These are phyloP conservation scores for Excoecaria agallocha DNA, from an alignment of 345 rosid species.

Conservation along the genomic window DNA sequence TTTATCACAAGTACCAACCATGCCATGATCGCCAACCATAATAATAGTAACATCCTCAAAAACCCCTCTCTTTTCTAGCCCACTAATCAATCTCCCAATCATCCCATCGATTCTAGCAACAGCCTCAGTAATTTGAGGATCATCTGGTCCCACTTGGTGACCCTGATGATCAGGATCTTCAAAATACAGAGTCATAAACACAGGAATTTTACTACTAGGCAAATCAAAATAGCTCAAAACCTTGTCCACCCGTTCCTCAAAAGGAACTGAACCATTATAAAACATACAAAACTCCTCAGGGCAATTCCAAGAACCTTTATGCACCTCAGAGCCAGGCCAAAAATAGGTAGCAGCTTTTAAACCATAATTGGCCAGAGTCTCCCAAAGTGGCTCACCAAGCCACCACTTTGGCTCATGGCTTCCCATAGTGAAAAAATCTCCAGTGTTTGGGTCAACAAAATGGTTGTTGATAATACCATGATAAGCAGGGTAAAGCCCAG, in stretches of 20 bases:
- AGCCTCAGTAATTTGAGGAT: conserved; percentile 77
- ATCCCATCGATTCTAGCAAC: conserved; percentile 63
- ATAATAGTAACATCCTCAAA: conserved; percentile 82
- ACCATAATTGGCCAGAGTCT: conserved; percentile 80
- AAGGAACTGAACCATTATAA: conserved; percentile 74
- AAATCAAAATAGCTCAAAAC: conserved; percentile 73
- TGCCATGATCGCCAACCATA: conserved; percentile 96
- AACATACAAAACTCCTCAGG: conserved; percentile 51
- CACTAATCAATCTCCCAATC: conserved; percentile 74
- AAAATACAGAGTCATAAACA: conserved; percentile 76
- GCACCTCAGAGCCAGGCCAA: conserved; percentile 98
- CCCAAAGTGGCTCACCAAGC: conserved; percentile 96
- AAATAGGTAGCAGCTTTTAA: conserved; percentile 79
- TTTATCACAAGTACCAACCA: conserved; percentile 92
- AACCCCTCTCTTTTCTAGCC: conserved; percentile 73
- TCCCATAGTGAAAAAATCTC: conserved; percentile 55
- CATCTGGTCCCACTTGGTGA: conserved; percentile 89
- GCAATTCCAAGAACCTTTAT: conserved; percentile 85
- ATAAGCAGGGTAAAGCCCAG: conserved; percentile 84
- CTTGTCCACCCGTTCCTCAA: conserved; percentile 81
- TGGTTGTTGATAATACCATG: conserved; percentile 77
- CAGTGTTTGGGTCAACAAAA: conserved; percentile 64
- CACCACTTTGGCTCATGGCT: conserved; percentile 94
- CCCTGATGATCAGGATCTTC: conserved; percentile 99
- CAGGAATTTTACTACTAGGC: conserved; percentile 63